phyloP scores from a whole-genome alignment of 2,329 filamentous ascomycete genomes.

The Aspergillus ruber region DNA sequence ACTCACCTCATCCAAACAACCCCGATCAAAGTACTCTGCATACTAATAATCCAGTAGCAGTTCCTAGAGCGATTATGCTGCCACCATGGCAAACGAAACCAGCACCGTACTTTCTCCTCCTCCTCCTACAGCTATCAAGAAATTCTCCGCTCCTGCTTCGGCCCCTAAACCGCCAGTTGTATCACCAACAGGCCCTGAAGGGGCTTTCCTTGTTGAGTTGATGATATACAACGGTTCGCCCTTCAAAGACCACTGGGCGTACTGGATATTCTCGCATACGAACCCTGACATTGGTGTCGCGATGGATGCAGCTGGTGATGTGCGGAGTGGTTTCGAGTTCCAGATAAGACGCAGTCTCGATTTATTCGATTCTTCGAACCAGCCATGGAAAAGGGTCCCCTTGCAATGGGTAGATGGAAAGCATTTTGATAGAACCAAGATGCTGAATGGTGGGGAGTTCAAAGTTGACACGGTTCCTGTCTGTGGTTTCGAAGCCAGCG shows the following conservation, averaged over 20 bases:
- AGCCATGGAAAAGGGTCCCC: slow-evolving; percentile 17
- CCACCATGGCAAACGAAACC: too few relatives aligned
- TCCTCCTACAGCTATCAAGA: background rate
- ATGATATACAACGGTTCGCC: slow-evolving; percentile 27
- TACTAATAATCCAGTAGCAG: too few relatives aligned
- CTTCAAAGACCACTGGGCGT: slow-evolving; percentile 35
- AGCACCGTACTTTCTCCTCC: background rate
- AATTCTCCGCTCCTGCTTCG: background rate
- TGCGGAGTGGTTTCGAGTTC: slow-evolving; percentile 25
- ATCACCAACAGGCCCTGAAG: slow-evolving; percentile 1
- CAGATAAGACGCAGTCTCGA: slow-evolving; percentile 24
- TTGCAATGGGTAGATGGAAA: slow-evolving; percentile 25
- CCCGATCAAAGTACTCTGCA: too few relatives aligned
- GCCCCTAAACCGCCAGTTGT: background rate
- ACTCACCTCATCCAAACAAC: too few relatives aligned
- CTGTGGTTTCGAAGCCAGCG: slow-evolving; percentile 21
- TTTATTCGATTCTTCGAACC: slow-evolving; percentile 4
- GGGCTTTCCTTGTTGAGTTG: slow-evolving; percentile 22
- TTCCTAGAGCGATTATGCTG: too few relatives aligned
- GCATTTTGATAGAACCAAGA: slow-evolving; percentile 17
- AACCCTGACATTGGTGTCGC: slow-evolving; percentile 18
- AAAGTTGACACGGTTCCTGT: slow-evolving; percentile 16
- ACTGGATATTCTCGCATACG: slow-evolving; percentile 17
- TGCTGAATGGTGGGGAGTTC: slow-evolving; percentile 19
- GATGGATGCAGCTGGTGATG: slow-evolving; percentile 28